Base-by-base conservation (phyloP, 371 early-diverging fungal genomes). In the Mortierella sp. region DNA sequence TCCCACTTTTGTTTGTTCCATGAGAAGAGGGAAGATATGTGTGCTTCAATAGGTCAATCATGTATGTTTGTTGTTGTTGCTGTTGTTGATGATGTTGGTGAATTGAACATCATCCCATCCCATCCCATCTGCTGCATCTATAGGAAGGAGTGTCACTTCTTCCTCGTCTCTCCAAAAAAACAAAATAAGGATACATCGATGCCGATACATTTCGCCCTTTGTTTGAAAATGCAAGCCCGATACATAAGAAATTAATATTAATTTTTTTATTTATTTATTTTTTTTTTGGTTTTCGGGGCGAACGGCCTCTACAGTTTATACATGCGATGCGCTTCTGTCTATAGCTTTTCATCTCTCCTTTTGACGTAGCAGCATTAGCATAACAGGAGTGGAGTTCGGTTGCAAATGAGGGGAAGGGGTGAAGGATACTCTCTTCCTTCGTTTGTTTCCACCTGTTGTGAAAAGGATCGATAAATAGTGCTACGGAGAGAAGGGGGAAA, bases 221-320 rank as follows among this genome's bases (percentile, higher is more conserved):
- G 68, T 34, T 42, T 63, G 34, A 28, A 63, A 63, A 63, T 63
- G 68, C 50, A 65, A 65, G 68, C 68, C 68, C 68, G 68, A 65
- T 24, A 65, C 34, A 63, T 26, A 16, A 31, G 50, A 58, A 63
- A 63, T 65, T 65, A 65, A 65, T 65, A 34, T 38, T 38, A 38
- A 10, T 65, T 42, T 58, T 2, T 58, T 28, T 0, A 21, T 1
- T 4, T 60, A 31, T 26, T 31, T 38, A 34, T 63, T 63, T 65
- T 65, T 65, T 38, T 65, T 34, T 65, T 65, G 76, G n/a, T n/a
- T n/a, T n/a, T n/a, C n/a, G n/a, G n/a, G n/a, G n/a, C n/a, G n/a
- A n/a, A n/a, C n/a, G n/a, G n/a, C n/a, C n/a, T n/a, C n/a, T n/a
- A n/a, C n/a, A n/a, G n/a, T 84, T 42, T 84, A 84, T 58, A 84